Conservation (phyloP, 108 stramenopile genomes). For the Nitzschia sp. region DNA sequence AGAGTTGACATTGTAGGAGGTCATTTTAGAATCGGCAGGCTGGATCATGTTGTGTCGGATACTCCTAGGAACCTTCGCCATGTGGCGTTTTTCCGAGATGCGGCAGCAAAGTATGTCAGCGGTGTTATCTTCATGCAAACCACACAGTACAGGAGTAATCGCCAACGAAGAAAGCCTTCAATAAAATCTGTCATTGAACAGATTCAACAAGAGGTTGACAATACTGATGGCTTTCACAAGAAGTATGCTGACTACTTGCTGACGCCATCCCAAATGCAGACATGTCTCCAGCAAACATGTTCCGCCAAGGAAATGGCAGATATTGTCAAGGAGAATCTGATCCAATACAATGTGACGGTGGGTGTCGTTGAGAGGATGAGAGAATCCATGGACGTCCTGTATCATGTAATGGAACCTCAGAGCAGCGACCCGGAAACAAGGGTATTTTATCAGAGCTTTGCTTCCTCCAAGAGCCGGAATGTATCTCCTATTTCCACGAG, state of each 20-base stretch:
- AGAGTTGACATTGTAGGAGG: constrained; percentile 48
- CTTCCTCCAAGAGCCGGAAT: neutral
- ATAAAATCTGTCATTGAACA: neutral
- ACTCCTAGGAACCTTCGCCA: constrained; percentile 14
- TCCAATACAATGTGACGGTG: constrained; percentile 49
- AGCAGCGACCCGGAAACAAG: neutral
- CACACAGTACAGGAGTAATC: constrained; percentile 8
- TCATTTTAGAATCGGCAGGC: constrained; percentile 45
- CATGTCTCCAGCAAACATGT: neutral
- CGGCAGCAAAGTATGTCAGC: constrained; percentile 45
- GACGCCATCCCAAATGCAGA: constrained; percentile 41
- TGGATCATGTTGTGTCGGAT: constrained; percentile 11
- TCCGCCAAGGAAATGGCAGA: constrained; percentile 17
- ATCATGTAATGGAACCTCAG: constrained; percentile 29
- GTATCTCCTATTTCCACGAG: constrained; percentile 1
- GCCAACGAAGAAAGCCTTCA: neutral
- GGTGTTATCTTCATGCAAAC: constrained; percentile 34
- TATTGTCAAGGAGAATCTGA: constrained; percentile 37
- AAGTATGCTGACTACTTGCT: constrained; percentile 43
- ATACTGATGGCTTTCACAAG: constrained; percentile 30
- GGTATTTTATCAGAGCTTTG: neutral
- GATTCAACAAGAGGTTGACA: constrained; percentile 3
- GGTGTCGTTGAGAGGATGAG: constrained; percentile 55
- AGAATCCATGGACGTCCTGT: constrained; percentile 46
- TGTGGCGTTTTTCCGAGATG: constrained; percentile 50